These are phyloP conservation scores for Penicillium sp. DNA, from an alignment of 2,329 filamentous ascomycete species.

Conservation along the genomic window DNA sequence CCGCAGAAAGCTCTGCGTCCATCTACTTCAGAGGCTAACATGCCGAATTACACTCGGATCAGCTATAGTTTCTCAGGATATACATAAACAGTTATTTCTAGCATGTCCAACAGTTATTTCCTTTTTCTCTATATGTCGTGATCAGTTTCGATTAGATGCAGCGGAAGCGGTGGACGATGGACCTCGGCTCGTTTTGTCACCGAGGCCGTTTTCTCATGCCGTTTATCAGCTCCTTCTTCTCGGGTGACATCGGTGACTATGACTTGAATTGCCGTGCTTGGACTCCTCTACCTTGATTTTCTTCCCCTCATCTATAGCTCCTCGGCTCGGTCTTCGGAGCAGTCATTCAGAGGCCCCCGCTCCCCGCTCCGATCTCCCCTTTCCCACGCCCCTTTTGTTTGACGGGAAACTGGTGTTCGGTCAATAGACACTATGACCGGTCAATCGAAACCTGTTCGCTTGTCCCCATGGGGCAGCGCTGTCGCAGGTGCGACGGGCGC, in stretches of 20 bases:
- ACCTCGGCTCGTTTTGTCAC: conserved; percentile 34
- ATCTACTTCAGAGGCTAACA: neutral
- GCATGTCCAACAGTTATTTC: neutral
- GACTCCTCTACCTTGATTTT: neutral
- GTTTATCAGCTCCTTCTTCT: conserved; percentile 16
- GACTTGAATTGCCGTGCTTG: conserved; percentile 7
- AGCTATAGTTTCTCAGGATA: neutral
- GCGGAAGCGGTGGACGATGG: conserved; percentile 25
- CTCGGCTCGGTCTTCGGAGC: conserved; percentile 11
- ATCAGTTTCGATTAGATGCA: neutral
- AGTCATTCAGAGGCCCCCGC: conserved; percentile 13
- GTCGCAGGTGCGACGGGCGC: conserved; percentile 89
- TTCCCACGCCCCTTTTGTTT: conserved; percentile 7
- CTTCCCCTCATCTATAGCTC: neutral
- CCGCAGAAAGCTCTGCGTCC: conserved; percentile 4
- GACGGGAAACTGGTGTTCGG: conserved; percentile 2
- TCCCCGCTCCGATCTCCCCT: conserved; percentile 19
- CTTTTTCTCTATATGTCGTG: neutral
- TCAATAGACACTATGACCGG: conserved; percentile 44
- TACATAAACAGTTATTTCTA: neutral
- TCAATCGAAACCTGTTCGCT: conserved; percentile 59
- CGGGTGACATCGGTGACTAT: conserved; percentile 21
- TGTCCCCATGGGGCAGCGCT: conserved; percentile 90
- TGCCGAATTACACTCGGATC: neutral
- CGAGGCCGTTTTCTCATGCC: conserved; percentile 26